Evolutionary conservation across 352 stramenopile species (phyloP), one percentile per base, ranked within the genome.

Genomic region (Pythium brassicae): DNA sequence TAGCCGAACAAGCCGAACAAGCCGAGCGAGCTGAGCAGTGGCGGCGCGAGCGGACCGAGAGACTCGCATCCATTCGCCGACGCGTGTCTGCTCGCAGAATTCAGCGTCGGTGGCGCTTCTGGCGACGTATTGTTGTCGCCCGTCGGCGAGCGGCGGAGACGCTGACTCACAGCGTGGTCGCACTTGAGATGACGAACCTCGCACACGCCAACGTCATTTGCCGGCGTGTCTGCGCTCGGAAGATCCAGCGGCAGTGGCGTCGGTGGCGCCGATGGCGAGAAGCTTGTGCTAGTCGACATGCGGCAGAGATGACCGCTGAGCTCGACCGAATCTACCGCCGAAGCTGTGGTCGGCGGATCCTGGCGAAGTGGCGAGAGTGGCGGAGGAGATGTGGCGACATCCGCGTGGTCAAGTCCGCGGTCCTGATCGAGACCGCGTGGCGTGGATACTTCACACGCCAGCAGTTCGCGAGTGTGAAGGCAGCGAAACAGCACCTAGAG

Each of bases 191-290:
- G 2, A 20, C 6, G 14, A 54, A 17, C 20, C 20, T 39, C 7
- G 11, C 19, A 19, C 12, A 23, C 44, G 11, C 34, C 37, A n/a
- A 54, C 47, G 20, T 19, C 12, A 54, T 61, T n/a, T 42, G 39
- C n/a, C 22, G 27, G 0, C 20, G 27, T 44, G 43, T 45, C 8
- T 56, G 55, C 17, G 61, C 53, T 25, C 42, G 39, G 10, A 23
- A 25, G 29, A 60, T 69, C 17, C 65, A 72, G 23, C 44, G 12
- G 14, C 34, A 34, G 10, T 71, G 61, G 61, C 51, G 45, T 12
- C 39, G n/a, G 27, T 71, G 61, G 61, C 51, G 45, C 8, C 39
- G n/a, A 34, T 63, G 61, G 55, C 43, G 42, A 4, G 12, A 25
- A 27, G 32, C 20, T 23, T n/a, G 20, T 29, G 19, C 10, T 27